These are phyloP conservation scores for Hypoxylon sp. DNA, from an alignment of 2,329 filamentous ascomycete species.

Conservation along the genomic window DNA sequence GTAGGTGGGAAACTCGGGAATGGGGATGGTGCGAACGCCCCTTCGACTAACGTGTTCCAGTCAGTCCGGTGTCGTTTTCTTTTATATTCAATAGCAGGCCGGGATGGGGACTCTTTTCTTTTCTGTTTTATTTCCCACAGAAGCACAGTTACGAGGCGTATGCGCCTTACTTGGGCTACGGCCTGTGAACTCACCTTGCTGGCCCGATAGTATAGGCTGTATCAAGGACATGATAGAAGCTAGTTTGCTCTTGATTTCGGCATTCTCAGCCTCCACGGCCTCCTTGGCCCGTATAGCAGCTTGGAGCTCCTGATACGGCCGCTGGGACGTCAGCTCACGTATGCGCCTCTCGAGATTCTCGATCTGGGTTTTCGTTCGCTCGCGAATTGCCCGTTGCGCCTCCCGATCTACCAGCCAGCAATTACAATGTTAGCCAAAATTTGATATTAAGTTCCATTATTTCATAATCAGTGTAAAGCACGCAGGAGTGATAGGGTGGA, in stretches of 20 bases:
- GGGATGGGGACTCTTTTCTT: conserved; percentile 11
- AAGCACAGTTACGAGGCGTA: not conserved
- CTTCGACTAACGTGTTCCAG: conserved; percentile 43
- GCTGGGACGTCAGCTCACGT: conserved; percentile 79
- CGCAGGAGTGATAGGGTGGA: conserved; percentile 3
- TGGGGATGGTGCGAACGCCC: conserved; percentile 51
- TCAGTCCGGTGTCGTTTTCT: conserved; percentile 19
- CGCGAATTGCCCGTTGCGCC: conserved; percentile 85
- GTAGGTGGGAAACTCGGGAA: conserved; percentile 36
- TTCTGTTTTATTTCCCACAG: no score
- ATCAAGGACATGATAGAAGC: conserved; percentile 73
- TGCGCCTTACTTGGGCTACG: conserved; percentile 13
- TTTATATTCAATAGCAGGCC: not conserved
- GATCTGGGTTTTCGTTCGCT: conserved; percentile 84
- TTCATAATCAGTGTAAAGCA: not conserved
- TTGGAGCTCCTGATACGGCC: conserved; percentile 87
- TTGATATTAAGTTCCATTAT: conserved; percentile 13
- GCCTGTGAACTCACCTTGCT: conserved; percentile 42
- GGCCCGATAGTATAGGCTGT: conserved; percentile 64
- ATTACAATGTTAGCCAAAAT: conserved; percentile 30
- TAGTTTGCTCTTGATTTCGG: conserved; percentile 78
- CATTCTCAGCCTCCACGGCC: conserved; percentile 81
- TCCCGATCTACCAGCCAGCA: conserved; percentile 72
- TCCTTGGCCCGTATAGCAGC: conserved; percentile 80
- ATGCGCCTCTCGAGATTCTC: conserved; percentile 79